These are phyloP conservation scores for Cercospora beticola DNA, from an alignment of 2,329 filamentous ascomycete genomes.

Conservation along the genomic window DNA sequence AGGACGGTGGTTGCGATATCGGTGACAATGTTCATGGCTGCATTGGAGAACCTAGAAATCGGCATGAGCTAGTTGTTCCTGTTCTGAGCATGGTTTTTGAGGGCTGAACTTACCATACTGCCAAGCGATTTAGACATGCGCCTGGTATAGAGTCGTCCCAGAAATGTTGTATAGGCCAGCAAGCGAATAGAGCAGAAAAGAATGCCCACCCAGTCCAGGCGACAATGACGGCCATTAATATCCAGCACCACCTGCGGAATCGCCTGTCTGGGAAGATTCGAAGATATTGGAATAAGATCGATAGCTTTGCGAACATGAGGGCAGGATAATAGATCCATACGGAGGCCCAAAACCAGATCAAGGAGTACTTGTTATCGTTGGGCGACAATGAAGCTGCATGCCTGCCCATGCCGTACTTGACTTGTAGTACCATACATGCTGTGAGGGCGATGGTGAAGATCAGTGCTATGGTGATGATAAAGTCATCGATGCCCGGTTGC, in stretches of 20 bases:
- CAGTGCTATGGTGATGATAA: constrained; percentile 25
- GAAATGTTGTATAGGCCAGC: constrained; percentile 34
- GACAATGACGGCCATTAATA: constrained; percentile 31
- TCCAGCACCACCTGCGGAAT: constrained; percentile 32
- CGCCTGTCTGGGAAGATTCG: constrained; percentile 36
- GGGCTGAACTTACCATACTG: constrained; percentile 31
- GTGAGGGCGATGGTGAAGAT: constrained; percentile 24
- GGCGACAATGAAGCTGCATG: constrained; percentile 23
- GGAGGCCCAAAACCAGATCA: constrained; percentile 31
- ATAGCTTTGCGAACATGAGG: constrained; percentile 36
- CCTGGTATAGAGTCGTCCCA: constrained; percentile 29
- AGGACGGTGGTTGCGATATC: constrained; percentile 37
- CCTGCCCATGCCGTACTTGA: constrained; percentile 34
- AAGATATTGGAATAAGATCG: constrained; percentile 39
- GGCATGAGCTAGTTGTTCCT: background rate
- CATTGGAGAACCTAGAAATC: constrained; percentile 31
- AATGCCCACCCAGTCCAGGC: constrained; percentile 35
- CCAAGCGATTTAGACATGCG: constrained; percentile 32
- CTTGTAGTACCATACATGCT: constrained; percentile 28
- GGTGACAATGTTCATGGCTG: constrained; percentile 37
- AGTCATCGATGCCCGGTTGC: constrained; percentile 30
- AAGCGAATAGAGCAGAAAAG: constrained; percentile 35
- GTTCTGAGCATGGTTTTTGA: background rate
- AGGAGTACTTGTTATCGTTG: constrained; percentile 21
- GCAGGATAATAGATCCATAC: constrained; percentile 32